Evolutionary conservation across 768 basidiomycete species (phyloP), one percentile per base, ranked within the genome.

Genomic region (Exidia glandulosa): DNA sequence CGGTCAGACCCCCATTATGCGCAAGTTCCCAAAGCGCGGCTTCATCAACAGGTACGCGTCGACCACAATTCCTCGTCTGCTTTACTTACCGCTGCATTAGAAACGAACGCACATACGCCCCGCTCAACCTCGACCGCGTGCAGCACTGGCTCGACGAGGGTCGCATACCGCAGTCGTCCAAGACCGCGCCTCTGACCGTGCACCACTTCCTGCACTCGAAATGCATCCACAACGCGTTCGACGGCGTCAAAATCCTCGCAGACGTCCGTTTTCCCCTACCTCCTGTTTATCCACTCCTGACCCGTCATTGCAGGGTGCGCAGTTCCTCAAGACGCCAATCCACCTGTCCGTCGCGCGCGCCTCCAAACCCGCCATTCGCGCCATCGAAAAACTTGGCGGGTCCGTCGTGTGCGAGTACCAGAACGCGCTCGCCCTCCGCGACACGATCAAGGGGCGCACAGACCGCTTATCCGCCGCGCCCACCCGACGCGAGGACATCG

Each of bases 1-100:
- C 69, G 96, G 96, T 63, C 95, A 97, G 71, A 97, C 95, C 3
- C 90, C 95, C 14, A 84, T 98, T 58, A 87, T 89, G 4, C 86
- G 91, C 63, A 76, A 85, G 48, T 89, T 94, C 68, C 96, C 96
- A 4, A 99, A 99, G 77, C 81, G 84, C 54, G 96, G 96, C 52
- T 98, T 98, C 72, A 82, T 86, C 61, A 98, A 96, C 74, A 82
- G 83, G 95, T 32, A 25, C 36, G 19, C 25, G 30, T 32, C 10
- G 36, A 37, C 9, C 48, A 50, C 12, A n/a, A 47, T 59, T 55
- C 56, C 45, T 56, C 19, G 50, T 57, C 33, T 48, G 31, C 30
- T 41, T 54, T 16, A 30, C 25, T 36, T 32, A 19, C 30, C 31
- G 31, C 30, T 13, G 58, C 16, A 59, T 32, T 65, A 96, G 94